These are phyloP conservation scores for Aspergillus aculeatinus DNA, from an alignment of 2,329 filamentous ascomycete genomes.

Conservation along the genomic window DNA sequence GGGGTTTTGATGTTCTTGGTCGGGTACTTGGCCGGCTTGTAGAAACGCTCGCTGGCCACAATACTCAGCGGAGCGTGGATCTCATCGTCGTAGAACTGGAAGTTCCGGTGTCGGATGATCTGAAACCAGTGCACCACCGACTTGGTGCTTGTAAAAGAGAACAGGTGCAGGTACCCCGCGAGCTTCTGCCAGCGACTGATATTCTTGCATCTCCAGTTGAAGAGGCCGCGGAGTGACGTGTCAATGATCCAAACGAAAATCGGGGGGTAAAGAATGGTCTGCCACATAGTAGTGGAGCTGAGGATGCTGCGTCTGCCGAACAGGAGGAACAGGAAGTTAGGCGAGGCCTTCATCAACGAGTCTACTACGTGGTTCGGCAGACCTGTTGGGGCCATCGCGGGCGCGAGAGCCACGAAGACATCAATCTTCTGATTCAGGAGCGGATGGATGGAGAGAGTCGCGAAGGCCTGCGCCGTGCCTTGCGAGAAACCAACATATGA, in stretches of 20 bases:
- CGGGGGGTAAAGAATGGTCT: constrained; percentile 89
- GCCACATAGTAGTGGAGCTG: constrained; percentile 94
- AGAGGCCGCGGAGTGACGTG: constrained; percentile 74
- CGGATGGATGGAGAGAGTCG: constrained; percentile 86
- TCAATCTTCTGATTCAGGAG: constrained; percentile 89
- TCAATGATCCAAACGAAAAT: constrained; percentile 90
- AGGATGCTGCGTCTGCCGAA: constrained; percentile 91
- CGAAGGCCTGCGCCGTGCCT: constrained; percentile 94
- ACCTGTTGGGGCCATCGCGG: constrained; percentile 93
- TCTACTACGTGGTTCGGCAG: constrained; percentile 88
- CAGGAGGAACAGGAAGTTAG: constrained; percentile 85
- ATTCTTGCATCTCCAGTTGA: constrained; percentile 84
- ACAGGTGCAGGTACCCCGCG: constrained; percentile 91
- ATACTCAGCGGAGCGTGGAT: constrained; percentile 73
- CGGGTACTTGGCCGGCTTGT: constrained; percentile 93
- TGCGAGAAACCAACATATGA: constrained; percentile 98
- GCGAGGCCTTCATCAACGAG: constrained; percentile 88
- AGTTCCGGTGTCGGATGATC: constrained; percentile 92
- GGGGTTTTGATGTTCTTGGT: constrained; percentile 97
- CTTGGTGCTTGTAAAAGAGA: constrained; percentile 95
- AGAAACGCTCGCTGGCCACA: constrained; percentile 74
- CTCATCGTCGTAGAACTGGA: constrained; percentile 99
- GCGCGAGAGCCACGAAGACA: constrained; percentile 92
- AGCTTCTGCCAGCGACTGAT: constrained; percentile 86
- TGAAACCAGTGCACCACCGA: constrained; percentile 99